A percentile compares a stretch with the other conserved stretches of the same genome.
phyloP scores from a whole-genome alignment of 768 basidiomycete genomes.

The Boletus eberwhitei region DNA sequence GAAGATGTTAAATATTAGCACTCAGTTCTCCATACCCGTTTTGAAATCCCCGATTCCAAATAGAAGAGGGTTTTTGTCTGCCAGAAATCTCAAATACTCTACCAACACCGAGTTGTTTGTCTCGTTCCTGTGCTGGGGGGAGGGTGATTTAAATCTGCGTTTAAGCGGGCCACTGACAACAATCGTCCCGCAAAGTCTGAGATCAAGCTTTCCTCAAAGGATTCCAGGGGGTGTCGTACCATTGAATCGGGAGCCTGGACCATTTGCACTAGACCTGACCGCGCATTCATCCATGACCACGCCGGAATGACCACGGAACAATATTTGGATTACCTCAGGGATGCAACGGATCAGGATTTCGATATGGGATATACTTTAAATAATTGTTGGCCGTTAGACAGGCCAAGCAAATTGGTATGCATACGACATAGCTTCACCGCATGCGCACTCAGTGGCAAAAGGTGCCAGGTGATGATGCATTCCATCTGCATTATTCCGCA shows the following conservation, averaged over 20 bases:
- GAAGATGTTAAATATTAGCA: not conserved
- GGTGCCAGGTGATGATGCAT: too few relatives aligned
- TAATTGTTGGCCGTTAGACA: too few relatives aligned
- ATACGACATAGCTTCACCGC: too few relatives aligned
- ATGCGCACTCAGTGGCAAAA: too few relatives aligned
- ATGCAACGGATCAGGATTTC: too few relatives aligned
- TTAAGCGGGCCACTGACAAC: not conserved
- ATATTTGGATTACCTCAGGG: not conserved
- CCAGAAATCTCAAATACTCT: not conserved
- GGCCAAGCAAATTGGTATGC: not conserved
- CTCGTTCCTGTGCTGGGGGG: not conserved
- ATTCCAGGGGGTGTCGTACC: not conserved
- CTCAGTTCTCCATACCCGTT: not conserved
- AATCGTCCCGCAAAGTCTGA: not conserved
- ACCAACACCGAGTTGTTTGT: not conserved
- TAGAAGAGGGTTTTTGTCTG: not conserved
- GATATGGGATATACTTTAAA: not conserved
- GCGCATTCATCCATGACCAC: not conserved
- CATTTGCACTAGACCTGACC: not conserved
- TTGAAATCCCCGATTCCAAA: not conserved
- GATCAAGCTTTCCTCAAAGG: not conserved
- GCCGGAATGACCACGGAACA: not conserved
- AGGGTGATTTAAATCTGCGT: not conserved
- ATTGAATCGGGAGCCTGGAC: not conserved
- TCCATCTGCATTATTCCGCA: too few relatives aligned